Percentiles rank a stretch among this genome's conserved stretches.
Evolutionary conservation across 768 basidiomycete genomes (phyloP).

Genomic region (Tricholoma hemisulphureum): DNA sequence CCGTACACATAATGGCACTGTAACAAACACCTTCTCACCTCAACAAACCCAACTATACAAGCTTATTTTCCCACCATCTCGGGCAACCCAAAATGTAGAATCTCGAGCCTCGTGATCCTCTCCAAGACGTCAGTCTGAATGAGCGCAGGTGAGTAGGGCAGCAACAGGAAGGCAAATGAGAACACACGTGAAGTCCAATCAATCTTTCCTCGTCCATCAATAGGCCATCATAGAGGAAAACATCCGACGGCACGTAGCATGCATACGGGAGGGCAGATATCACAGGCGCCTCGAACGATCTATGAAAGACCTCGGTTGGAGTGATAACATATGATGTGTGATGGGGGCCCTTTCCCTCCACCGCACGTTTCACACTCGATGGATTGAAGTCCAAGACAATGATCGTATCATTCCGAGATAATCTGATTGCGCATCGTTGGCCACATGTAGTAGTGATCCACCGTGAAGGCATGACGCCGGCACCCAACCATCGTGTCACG

Average conservation of each 20-base stretch:
- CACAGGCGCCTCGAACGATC: background rate
- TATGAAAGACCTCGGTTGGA: background rate
- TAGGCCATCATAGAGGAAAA: background rate
- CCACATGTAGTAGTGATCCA: slow-evolving; percentile 42
- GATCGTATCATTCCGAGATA: background rate
- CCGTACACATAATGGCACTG: background rate
- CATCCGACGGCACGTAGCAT: background rate
- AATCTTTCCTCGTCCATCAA: slow-evolving; percentile 5
- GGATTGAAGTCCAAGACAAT: slow-evolving; percentile 2
- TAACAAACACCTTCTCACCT: background rate
- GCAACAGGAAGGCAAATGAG: background rate
- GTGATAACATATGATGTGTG: background rate
- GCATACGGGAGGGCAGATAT: slow-evolving; percentile 1
- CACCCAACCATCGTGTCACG: slow-evolving; percentile 32
- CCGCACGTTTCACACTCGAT: background rate
- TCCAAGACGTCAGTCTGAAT: background rate
- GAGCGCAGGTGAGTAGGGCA: background rate
- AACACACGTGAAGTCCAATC: background rate
- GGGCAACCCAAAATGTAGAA: background rate
- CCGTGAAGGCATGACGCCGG: slow-evolving; percentile 27
- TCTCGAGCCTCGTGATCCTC: background rate
- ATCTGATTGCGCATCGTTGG: slow-evolving; percentile 24
- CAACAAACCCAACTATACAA: background rate
- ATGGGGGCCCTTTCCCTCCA: too few species aligned
- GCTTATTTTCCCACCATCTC: background rate